phyloP scores from a whole-genome alignment of 2,329 filamentous ascomycete species.

The Cordyceps pruinosa region DNA sequence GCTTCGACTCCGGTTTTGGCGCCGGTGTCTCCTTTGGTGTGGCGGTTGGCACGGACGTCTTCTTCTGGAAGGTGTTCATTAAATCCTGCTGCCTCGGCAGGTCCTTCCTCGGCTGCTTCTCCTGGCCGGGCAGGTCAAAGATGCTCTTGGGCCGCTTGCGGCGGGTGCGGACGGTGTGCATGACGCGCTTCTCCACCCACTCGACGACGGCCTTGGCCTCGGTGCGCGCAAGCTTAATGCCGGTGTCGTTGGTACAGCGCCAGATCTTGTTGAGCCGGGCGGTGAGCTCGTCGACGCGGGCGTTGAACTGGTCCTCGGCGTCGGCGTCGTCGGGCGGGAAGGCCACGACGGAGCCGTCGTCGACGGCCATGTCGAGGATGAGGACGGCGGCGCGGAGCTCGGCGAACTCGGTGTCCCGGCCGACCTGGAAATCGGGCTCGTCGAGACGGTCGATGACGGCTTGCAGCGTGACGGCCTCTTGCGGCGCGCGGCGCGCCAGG shows the following conservation, averaged over 20 bases:
- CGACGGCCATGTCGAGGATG: slow-evolving; percentile 69
- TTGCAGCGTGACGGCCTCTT: slow-evolving; percentile 35
- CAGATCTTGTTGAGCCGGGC: slow-evolving; percentile 50
- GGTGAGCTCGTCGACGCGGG: slow-evolving; percentile 60
- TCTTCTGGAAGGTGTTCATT: slow-evolving; percentile 38
- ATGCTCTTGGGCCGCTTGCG: slow-evolving; percentile 46
- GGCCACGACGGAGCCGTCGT: slow-evolving; percentile 42
- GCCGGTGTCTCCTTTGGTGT: background rate
- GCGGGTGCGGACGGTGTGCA: slow-evolving; percentile 62
- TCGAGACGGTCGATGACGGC: slow-evolving; percentile 40
- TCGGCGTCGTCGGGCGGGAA: slow-evolving; percentile 21
- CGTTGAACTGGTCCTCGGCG: slow-evolving; percentile 53
- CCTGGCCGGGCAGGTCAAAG: slow-evolving; percentile 33
- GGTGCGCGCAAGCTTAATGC: slow-evolving; percentile 63
- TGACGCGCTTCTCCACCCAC: slow-evolving; percentile 64
- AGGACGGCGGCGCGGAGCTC: slow-evolving; percentile 58
- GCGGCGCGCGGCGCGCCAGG: slow-evolving; percentile 34
- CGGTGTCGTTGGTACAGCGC: slow-evolving; percentile 64
- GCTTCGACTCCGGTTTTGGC: background rate
- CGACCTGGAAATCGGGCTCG: slow-evolving; percentile 44
- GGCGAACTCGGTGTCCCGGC: slow-evolving; percentile 56
- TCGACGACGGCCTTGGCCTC: slow-evolving; percentile 73
- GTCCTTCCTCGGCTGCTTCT: slow-evolving; percentile 27
- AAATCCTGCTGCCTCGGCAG: slow-evolving; percentile 40
- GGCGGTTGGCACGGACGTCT: background rate